Conservation (phyloP, 768 basidiomycete species). For the Macrocybe gigantea region DNA sequence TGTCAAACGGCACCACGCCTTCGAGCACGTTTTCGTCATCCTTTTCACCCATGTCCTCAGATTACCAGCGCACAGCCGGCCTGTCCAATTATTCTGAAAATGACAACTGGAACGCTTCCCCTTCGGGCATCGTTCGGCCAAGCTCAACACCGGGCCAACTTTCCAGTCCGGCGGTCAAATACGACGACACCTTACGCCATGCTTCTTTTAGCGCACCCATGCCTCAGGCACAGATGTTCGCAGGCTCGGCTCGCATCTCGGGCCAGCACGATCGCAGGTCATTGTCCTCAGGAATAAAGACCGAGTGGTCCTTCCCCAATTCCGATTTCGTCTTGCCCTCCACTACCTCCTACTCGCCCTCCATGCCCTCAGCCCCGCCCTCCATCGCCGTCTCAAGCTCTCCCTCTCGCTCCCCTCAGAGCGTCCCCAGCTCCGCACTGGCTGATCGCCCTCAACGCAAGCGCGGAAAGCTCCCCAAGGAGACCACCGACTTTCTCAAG, state of each 20-base stretch:
- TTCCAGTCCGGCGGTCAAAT: constrained; percentile 51
- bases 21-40: constrained; percentile 43
- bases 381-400: constrained; percentile 38
- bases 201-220: constrained; percentile 57
- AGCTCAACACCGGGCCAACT: constrained; percentile 59
- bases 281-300: constrained; percentile 46
- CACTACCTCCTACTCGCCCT: constrained; percentile 35
- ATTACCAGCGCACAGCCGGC: constrained; percentile 38
- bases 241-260: constrained; percentile 65
- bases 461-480: constrained; percentile 84
- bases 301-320: constrained; percentile 67
- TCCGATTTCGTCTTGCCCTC: constrained; percentile 49
- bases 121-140: constrained; percentile 61
- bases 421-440: constrained; percentile 48
- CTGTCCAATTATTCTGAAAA: constrained; percentile 42
- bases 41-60: constrained; percentile 40
- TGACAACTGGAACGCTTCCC: constrained; percentile 50
- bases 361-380: constrained; percentile 39
- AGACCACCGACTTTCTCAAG: constrained; percentile 85
- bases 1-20: constrained; percentile 47
- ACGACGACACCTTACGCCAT: constrained; percentile 65
- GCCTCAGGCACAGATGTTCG: constrained; percentile 57
- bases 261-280: constrained; percentile 63
- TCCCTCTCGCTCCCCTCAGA: constrained; percentile 48
- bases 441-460: constrained; percentile 77